These are phyloP conservation scores for Alternaria sp. DNA, from an alignment of 2,329 filamentous ascomycete species.

Conservation along the genomic window DNA sequence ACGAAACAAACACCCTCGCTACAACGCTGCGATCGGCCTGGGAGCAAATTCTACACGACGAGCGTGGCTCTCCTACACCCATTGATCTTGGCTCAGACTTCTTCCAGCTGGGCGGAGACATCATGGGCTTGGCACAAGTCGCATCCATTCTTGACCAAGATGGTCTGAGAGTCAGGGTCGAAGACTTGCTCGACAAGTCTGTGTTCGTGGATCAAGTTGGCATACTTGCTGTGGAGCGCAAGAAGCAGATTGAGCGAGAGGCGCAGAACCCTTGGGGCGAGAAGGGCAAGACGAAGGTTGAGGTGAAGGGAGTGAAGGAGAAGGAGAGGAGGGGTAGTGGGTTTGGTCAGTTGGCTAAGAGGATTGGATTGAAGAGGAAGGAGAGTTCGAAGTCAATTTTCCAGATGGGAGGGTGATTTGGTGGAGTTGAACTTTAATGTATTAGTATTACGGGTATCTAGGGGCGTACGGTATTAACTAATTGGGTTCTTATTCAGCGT, in stretches of 20 bases:
- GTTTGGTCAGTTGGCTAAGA: constrained; percentile 19
- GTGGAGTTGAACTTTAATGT: not conserved
- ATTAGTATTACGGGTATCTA: not conserved
- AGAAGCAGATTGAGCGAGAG: constrained; percentile 38
- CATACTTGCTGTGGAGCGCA: constrained; percentile 32
- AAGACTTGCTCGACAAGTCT: constrained; percentile 41
- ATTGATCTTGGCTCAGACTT: constrained; percentile 39
- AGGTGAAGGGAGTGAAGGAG: constrained; percentile 15
- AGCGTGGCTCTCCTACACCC: constrained; percentile 24
- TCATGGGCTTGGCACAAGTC: constrained; percentile 44
- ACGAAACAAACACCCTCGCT: constrained; percentile 32
- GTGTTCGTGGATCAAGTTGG: constrained; percentile 40
- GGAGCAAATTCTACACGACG: constrained; percentile 39
- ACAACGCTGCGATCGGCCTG: constrained; percentile 36
- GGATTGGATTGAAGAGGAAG: constrained; percentile 30
- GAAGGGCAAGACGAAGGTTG: constrained; percentile 26
- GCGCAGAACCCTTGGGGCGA: constrained; percentile 38
- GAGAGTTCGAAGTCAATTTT: constrained; percentile 11
- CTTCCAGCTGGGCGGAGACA: constrained; percentile 44
- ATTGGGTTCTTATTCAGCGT: not conserved
- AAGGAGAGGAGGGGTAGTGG: constrained; percentile 18
- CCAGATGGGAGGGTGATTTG: not conserved
- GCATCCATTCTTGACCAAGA: constrained; percentile 37
- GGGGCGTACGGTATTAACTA: not conserved
- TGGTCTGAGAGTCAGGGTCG: constrained; percentile 34